These are phyloP conservation scores for Trichosanthes truncata DNA, from an alignment of 306 rosid genomes.

Conservation along the genomic window DNA sequence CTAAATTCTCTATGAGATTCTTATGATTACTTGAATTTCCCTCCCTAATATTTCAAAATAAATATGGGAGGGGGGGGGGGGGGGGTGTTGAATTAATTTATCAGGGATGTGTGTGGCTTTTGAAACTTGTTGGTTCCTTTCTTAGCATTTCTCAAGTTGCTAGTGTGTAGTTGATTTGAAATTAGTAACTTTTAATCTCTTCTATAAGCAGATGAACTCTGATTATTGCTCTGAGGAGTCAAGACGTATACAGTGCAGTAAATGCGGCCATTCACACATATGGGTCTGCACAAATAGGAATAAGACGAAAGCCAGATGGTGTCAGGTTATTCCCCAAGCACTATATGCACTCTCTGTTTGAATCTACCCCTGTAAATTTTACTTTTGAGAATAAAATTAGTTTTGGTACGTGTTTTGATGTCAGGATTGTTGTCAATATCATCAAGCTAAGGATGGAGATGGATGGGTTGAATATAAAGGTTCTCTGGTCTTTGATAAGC, in stretches of 20 bases:
- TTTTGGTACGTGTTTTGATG: constrained; percentile 20
- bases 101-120: not conserved
- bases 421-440: constrained; percentile 97
- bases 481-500: constrained; percentile 64
- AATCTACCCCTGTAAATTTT: constrained; percentile 2
- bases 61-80: too few species aligned
- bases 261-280: constrained; percentile 90
- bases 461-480: constrained; percentile 99
- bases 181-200: constrained; percentile 12
- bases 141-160: not conserved
- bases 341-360: not conserved
- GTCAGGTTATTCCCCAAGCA: constrained; percentile 55
- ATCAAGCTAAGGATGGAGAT: constrained; percentile 98
- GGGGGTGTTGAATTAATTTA: not conserved
- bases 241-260: constrained; percentile 88
- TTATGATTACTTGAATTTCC: too few species aligned
- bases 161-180: not conserved
- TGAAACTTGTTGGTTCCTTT: not conserved
- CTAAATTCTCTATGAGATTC: too few species aligned
- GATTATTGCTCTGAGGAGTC: constrained; percentile 85
- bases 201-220: constrained; percentile 45
- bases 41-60: too few species aligned
- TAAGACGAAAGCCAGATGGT: constrained; percentile 95
- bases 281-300: constrained; percentile 97
- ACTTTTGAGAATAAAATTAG: constrained; percentile 5